Conservation (phyloP, 768 basidiomycete genomes). For the Pleurotus eryngii region DNA sequence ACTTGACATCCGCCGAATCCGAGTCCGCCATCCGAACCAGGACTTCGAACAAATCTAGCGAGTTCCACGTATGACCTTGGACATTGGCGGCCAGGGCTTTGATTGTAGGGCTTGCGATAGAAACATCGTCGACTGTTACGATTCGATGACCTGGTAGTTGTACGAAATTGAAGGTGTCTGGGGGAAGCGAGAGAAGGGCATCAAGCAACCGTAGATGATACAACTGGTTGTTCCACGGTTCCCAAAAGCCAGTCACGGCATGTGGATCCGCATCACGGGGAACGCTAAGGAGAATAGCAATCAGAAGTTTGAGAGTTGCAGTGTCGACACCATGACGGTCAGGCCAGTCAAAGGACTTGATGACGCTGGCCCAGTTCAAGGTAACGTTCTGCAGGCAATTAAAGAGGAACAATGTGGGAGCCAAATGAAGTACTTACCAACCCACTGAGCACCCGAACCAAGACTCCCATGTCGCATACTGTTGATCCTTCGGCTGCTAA, state of each 20-base stretch:
- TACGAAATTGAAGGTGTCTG: constrained; percentile 92
- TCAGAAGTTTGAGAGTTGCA: constrained; percentile 82
- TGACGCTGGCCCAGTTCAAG: constrained; percentile 78
- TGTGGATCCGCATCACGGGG: constrained; percentile 75
- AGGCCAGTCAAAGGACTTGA: constrained; percentile 83
- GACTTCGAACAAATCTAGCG: constrained; percentile 84
- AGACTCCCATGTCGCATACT: constrained; percentile 70
- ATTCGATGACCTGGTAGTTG: constrained; percentile 79
- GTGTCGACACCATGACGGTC: constrained; percentile 86
- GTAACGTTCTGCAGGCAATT: constrained; percentile 45
- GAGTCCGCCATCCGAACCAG: constrained; percentile 77
- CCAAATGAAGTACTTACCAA: constrained; percentile 52
- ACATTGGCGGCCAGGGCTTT: constrained; percentile 87
- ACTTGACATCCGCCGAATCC: constrained; percentile 66
- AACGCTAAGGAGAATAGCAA: constrained; percentile 81
- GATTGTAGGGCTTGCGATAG: constrained; percentile 84
- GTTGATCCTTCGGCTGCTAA: constrained; percentile 69
- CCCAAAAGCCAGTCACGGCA: constrained; percentile 85
- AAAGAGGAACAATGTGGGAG: background rate
- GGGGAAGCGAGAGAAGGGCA: constrained; percentile 82
- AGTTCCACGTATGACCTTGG: constrained; percentile 94
- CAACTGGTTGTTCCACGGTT: constrained; percentile 77
- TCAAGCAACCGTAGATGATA: constrained; percentile 87
- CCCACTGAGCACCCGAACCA: constrained; percentile 70
- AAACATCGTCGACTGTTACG: constrained; percentile 86